Base-by-base conservation (phyloP, 208 protist species). In the Trypanosoma cruzi region DNA sequence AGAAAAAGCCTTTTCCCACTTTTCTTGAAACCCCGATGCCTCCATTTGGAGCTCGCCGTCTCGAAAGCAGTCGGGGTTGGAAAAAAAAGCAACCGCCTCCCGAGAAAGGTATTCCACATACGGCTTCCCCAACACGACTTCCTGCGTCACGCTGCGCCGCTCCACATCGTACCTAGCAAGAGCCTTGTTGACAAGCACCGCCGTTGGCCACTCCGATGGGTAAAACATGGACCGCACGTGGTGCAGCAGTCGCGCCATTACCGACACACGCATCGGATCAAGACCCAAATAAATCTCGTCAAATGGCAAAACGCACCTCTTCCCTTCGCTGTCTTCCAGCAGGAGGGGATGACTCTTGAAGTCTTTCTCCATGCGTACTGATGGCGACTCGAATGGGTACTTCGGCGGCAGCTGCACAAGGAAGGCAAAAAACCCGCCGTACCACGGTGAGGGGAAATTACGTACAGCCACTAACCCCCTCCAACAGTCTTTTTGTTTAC, bases 251-350 rank as follows among this genome's bases (percentile, higher is more conserved):
- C 56, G 75, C 32, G 73, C 69, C 85, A 93, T 84, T 54, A 93
- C 85, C 2, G 88, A 90, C 24, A 83, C 72, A 0, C 79, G 80
- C 82, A 93, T 88, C 46, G 88, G 88, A 72, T 90, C 88, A 4
- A 86, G 46, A 11, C 63, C 49, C 58, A 75, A 29, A 72, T 89
- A 93, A 22, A 88, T 79, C 5, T 85, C 70, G 6, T 90, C 85
- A 36, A 93, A 88, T 0, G 84, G 75, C 40, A 78, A 34, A 8
- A 75, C 40, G 48, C 58, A 52, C 24, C 8, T 36, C 14, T 42
- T 10, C 16, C 67, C 67, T 18, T 73, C 50, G 58, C 36, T 28
- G 49, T 73, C 44, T 28, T 60, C 64, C 52, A 32, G 71, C 18
- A 93, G 68, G 29, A 86, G 77, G 4, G 88, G 88, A 62, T 93